These are phyloP conservation scores for Clonostachys rhizophaga DNA, from an alignment of 2,329 filamentous ascomycete species.

Conservation along the genomic window DNA sequence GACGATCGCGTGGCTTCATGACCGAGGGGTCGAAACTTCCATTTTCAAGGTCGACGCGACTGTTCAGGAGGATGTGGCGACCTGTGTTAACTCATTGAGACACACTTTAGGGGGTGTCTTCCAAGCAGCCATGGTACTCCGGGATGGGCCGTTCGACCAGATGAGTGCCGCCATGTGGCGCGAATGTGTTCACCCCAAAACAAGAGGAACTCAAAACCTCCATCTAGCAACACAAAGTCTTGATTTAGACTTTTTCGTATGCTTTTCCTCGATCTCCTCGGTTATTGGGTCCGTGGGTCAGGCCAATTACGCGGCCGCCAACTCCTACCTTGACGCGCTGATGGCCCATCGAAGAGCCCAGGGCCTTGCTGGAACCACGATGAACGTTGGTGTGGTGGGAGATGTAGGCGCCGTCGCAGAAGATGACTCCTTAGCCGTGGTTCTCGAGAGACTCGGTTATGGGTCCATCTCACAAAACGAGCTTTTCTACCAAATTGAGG, in stretches of 20 bases:
- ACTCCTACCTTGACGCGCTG: conserved; percentile 24
- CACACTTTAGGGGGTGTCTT: conserved; percentile 26
- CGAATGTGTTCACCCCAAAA: conserved; percentile 19
- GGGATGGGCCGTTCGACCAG: conserved; percentile 9
- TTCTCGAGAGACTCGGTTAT: conserved; percentile 24
- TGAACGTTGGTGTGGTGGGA: neutral
- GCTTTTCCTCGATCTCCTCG: conserved; percentile 16
- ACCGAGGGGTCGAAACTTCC: conserved; percentile 2
- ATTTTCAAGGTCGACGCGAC: neutral
- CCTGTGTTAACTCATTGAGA: neutral
- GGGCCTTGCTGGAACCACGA: neutral
- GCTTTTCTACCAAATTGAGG: conserved; percentile 14
- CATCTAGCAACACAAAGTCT: conserved; percentile 13
- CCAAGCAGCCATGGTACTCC: conserved; percentile 30
- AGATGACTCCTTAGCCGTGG: conserved; percentile 12
- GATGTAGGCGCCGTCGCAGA: neutral
- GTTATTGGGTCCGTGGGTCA: conserved; percentile 18
- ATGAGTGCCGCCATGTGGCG: conserved; percentile 18
- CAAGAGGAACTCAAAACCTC: conserved; percentile 23
- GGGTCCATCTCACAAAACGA: conserved; percentile 25
- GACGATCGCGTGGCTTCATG: conserved; percentile 5
- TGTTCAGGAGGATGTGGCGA: neutral
- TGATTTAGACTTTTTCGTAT: conserved; percentile 5
- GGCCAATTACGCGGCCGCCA: conserved; percentile 24
- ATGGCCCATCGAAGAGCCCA: conserved; percentile 10